Conservation (phyloP, 805 yeast species). For the Saccharomycopsis sp. region DNA sequence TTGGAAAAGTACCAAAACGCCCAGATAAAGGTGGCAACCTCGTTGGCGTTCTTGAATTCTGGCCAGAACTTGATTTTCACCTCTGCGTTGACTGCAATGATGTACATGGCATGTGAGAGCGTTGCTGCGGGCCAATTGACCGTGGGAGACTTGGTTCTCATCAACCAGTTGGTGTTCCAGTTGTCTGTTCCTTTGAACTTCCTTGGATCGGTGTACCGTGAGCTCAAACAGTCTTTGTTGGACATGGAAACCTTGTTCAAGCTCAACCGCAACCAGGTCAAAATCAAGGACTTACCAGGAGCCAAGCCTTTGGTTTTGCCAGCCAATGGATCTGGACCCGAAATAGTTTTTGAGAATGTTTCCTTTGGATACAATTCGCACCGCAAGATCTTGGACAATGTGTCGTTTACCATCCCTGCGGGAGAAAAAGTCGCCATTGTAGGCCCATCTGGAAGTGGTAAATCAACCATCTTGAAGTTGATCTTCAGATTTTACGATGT, state of each 20-base stretch:
- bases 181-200: slow-evolving; percentile 91
- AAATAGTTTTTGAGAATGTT: slow-evolving; percentile 83
- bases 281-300: slow-evolving; percentile 51
- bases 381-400: slow-evolving; percentile 75
- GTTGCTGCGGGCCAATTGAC: slow-evolving; percentile 76
- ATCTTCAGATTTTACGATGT: slow-evolving; percentile 90
- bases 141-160: slow-evolving; percentile 91
- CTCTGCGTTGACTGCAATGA: slow-evolving; percentile 87
- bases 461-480: slow-evolving; percentile 78
- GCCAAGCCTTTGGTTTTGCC: slow-evolving; percentile 49
- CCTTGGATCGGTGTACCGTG: slow-evolving; percentile 92
- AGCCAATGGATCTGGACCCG: slow-evolving; percentile 45
- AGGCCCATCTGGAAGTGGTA: slow-evolving; percentile 95
- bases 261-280: slow-evolving; percentile 67
- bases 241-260: slow-evolving; percentile 96
- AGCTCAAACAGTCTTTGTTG: slow-evolving; percentile 81
- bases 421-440: slow-evolving; percentile 91
- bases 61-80: slow-evolving; percentile 82
- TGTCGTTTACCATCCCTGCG: slow-evolving; percentile 79
- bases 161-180: slow-evolving; percentile 94
- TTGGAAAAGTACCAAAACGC: slow-evolving; percentile 62
- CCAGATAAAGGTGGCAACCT: slow-evolving; percentile 75
- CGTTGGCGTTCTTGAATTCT: slow-evolving; percentile 68
- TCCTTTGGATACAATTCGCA: slow-evolving; percentile 88
- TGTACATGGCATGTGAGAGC: slow-evolving; percentile 96